Evolutionary conservation across 2,329 filamentous ascomycete genomes (phyloP), one percentile per base, ranked within the genome.

Genomic region (Fusarium piperis): DNA sequence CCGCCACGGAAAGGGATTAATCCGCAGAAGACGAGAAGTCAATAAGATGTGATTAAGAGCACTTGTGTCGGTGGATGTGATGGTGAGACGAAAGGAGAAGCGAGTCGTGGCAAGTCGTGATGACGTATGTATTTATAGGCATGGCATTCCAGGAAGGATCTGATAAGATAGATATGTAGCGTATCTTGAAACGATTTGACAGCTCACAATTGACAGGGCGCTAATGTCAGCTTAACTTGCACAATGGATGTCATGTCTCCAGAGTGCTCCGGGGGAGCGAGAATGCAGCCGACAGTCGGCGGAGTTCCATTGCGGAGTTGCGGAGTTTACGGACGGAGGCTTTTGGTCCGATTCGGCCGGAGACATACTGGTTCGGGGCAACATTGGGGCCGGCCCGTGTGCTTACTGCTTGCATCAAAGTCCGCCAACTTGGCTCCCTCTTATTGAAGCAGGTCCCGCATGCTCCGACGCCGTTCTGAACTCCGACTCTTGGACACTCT

Each of bases 301-400:
- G 74, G 75, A 73, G 59, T 72, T 23, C 23, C 23, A 23, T 23
- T 78, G 76, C 77, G 77, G 77, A 78, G 58, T 78, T 79, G 77
- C 74, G 74, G 75, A 76, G 65, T 76, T 76, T 76, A 61, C 46
- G 36, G 67, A 35, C 23, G 59, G 36, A 53, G 12, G 18, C 33
- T 61, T 61, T 67, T 39, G 57, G 48, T 59, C 67, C 67, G 62
- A 68, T 67, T 62, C 59, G 62, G 56, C 41, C 41, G 56, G 32
- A 53, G 32, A 59, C 30, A 41, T 16, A n/a, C 9, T 30, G 41
- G 33, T 33, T 57, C 67, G 67, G 64, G 48, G 65, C 67, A 74
- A 68, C 58, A 53, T 72, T 59, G 46, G 51, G 67, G 56, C 74
- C 72, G 74, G 71, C 41, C 30, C 41, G 18, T 35, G 26, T 61